Conservation (phyloP, 768 basidiomycete genomes). For the Calvatia gigantea region DNA sequence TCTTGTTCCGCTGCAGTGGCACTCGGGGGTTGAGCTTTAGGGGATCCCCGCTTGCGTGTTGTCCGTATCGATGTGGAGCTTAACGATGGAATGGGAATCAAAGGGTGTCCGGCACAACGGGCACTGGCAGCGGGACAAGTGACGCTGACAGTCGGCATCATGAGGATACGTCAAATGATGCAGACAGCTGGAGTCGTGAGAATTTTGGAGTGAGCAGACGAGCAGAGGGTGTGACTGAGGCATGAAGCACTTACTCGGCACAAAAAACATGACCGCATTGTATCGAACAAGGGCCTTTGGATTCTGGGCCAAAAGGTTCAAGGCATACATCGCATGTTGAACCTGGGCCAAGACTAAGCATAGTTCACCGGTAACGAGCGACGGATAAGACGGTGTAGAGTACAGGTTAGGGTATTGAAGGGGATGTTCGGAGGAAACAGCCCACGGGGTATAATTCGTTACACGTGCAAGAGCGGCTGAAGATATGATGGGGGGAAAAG, state of each 20-base stretch:
- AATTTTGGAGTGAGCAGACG: conserved; percentile 10
- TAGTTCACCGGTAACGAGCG: conserved; percentile 33
- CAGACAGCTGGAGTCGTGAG: conserved; percentile 45
- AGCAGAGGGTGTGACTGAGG: conserved; percentile 2
- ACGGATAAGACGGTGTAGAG: conserved; percentile 19
- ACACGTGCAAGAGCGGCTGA: conserved; percentile 14
- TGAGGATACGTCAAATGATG: conserved; percentile 30
- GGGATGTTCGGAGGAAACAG: conserved; percentile 15
- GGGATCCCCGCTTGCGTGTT: conserved; percentile 19
- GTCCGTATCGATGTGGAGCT: conserved; percentile 60
- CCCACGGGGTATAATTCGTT: conserved; percentile 18
- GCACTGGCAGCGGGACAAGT: conserved; percentile 44
- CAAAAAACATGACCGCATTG: conserved; percentile 75
- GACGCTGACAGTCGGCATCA: no score
- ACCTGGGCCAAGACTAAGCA: conserved; percentile 63
- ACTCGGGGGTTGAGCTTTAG: conserved; percentile 13
- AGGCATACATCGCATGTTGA: conserved; percentile 78
- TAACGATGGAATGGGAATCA: conserved; percentile 40
- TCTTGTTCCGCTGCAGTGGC: conserved; percentile 32
- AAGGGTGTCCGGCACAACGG: conserved; percentile 63
- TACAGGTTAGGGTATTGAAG: conserved; percentile 17
- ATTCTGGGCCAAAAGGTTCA: conserved; percentile 52
- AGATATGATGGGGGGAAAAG: conserved; percentile 21
- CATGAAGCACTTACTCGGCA: conserved; percentile 29
- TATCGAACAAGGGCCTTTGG: conserved; percentile 60